Evolutionary conservation across 768 basidiomycete species (phyloP).

Genomic region (Tulasnella sp.): DNA sequence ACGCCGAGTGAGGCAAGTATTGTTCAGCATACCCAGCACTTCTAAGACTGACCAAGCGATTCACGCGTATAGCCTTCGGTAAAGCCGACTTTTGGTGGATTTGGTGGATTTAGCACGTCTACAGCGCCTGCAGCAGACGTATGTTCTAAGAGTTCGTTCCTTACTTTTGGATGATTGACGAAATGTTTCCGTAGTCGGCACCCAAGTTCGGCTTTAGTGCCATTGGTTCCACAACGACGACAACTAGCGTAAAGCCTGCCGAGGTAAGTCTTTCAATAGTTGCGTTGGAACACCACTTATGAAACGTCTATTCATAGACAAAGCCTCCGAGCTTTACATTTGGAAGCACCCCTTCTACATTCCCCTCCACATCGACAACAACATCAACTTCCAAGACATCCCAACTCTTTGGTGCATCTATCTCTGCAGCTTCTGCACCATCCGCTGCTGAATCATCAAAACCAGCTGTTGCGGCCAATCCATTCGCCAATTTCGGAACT

Average conservation of each 20-base stretch:
- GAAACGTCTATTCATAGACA: too few relatives aligned
- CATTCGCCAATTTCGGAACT: background rate
- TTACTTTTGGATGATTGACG: background rate
- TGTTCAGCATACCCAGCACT: too few relatives aligned
- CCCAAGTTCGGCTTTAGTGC: slow-evolving; percentile 6
- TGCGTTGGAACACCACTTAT: too few relatives aligned
- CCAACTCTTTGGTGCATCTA: slow-evolving; percentile 11
- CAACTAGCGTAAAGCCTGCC: background rate
- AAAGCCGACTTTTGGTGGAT: slow-evolving; percentile 3
- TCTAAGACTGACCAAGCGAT: background rate
- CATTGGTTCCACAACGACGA: background rate
- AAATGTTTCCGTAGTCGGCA: background rate
- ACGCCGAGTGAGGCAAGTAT: too few relatives aligned
- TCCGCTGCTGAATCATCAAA: background rate
- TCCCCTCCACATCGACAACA: background rate
- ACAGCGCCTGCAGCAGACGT: background rate
- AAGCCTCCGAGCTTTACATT: too few relatives aligned
- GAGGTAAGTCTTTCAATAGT: too few relatives aligned
- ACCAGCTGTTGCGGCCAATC: background rate
- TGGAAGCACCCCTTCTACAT: background rate
- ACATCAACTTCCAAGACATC: slow-evolving; percentile 9
- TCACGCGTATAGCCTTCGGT: background rate
- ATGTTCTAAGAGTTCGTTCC: background rate
- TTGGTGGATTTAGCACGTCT: slow-evolving; percentile 6
- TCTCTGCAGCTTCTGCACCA: slow-evolving; percentile 4